Percentiles rank a stretch among this genome's conserved stretches.
Conservation (phyloP, 1,139 yeast genomes). For the Nakaseomyces delphensis region DNA sequence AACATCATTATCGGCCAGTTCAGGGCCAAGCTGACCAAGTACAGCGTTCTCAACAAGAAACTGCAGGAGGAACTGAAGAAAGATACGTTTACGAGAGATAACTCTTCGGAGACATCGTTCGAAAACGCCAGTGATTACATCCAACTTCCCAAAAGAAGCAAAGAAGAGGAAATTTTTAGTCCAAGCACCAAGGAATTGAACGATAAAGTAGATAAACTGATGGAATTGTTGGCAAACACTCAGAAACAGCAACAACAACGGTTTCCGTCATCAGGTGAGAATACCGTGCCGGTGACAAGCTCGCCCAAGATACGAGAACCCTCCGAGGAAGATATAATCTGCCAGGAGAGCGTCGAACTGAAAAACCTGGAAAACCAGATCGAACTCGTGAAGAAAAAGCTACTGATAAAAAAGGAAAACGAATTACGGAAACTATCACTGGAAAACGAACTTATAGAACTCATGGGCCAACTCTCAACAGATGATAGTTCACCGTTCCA, state of each 20-base stretch:
- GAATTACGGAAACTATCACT: constrained; percentile 27
- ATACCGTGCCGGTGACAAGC: neutral
- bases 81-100: neutral
- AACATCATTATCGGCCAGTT: constrained; percentile 9
- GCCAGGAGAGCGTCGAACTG: constrained; percentile 27
- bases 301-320: constrained; percentile 11
- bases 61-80: constrained; percentile 5
- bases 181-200: constrained; percentile 3
- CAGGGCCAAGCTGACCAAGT: constrained; percentile 10
- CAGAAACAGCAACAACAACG: constrained; percentile 1
- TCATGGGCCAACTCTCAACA: constrained; percentile 11
- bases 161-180: neutral
- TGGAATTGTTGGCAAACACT: constrained; percentile 5
- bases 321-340: constrained; percentile 27
- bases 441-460: constrained; percentile 24
- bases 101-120: constrained; percentile 4
- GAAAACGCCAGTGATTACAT: constrained; percentile 12
- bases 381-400: constrained; percentile 21
- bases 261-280: neutral
- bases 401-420: constrained; percentile 25
- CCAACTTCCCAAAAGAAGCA: constrained; percentile 12
- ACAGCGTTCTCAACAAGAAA: constrained; percentile 9
- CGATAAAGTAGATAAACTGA: constrained; percentile 8
- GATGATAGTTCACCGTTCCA: constrained; percentile 5
- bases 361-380: constrained; percentile 26